Percentiles rank a stretch among this genome's conserved stretches.
Evolutionary conservation across 495 filamentous ascomycete species (phyloP).

Genomic region (Cercophora sp.): DNA sequence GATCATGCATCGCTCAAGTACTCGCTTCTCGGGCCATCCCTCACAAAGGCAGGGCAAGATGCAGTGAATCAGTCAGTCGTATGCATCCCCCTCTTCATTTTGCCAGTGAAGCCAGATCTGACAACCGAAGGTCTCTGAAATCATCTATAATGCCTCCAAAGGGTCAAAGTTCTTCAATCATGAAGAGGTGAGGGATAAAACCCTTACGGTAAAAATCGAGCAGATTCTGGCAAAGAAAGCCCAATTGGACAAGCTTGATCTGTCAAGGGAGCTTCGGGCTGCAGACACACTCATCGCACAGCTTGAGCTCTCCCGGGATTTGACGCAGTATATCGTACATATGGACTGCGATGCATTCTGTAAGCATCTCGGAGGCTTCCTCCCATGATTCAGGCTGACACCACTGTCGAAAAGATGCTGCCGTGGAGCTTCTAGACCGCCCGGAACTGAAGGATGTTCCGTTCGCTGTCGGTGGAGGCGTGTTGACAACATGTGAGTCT

Average conservation of each 20-base stretch:
- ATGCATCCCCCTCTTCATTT: not conserved
- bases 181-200: constrained; percentile 77
- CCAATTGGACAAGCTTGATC: constrained; percentile 70
- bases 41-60: constrained; percentile 94
- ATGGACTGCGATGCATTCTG: constrained; percentile 97
- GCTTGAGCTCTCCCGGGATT: constrained; percentile 72
- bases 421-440: constrained; percentile 87
- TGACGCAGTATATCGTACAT: constrained; percentile 82
- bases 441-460: constrained; percentile 86
- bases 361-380: not conserved
- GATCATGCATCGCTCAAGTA: constrained; percentile 51
- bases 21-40: constrained; percentile 80
- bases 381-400: not conserved
- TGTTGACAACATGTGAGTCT: constrained; percentile 35
- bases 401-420: constrained; percentile 50
- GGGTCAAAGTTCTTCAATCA: constrained; percentile 96
- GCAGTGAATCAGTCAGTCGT: constrained; percentile 71
- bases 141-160: constrained; percentile 96
- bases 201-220: constrained; percentile 82
- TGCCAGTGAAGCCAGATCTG: not conserved
- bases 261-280: constrained; percentile 64
- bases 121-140: constrained; percentile 68
- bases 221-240: constrained; percentile 72
- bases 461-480: constrained; percentile 89
- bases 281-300: constrained; percentile 81